These are phyloP conservation scores for Sugiyamaella castrensis DNA, from an alignment of 1,139 yeast species.

Conservation along the genomic window DNA sequence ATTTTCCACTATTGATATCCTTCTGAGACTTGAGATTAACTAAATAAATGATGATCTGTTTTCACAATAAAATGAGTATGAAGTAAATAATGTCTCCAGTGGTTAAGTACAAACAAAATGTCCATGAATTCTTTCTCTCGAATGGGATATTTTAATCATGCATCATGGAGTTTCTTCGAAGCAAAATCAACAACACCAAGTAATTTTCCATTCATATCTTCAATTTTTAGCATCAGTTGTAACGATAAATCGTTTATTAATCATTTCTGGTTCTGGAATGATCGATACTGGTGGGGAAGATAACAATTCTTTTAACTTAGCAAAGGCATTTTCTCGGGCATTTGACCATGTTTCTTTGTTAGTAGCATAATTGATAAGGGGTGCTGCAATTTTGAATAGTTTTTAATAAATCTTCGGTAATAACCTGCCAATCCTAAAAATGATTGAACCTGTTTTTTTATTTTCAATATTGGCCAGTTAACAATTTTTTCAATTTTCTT, in stretches of 20 bases:
- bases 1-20: too few relatives aligned
- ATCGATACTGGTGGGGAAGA: not conserved
- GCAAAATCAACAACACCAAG: not conserved
- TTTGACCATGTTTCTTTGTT: too few relatives aligned
- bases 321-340: not conserved
- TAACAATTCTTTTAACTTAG: not conserved
- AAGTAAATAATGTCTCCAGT: not conserved
- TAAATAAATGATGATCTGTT: not conserved
- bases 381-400: not conserved
- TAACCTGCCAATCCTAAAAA: not conserved
- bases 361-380: too few relatives aligned
- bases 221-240: not conserved
- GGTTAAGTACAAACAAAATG: not conserved
- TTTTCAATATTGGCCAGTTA: not conserved
- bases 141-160: not conserved
- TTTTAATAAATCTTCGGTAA: not conserved
- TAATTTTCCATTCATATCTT: not conserved
- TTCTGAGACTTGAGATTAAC: not conserved
- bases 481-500: not conserved
- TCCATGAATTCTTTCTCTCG: not conserved
- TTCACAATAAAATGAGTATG: not conserved
- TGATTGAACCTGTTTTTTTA: slow-evolving; percentile 13
- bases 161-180: not conserved
- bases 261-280: not conserved
- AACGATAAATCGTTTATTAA: not conserved